Evolutionary conservation across 306 rosid genomes (phyloP).

Genomic region (Calophaca sinica): DNA sequence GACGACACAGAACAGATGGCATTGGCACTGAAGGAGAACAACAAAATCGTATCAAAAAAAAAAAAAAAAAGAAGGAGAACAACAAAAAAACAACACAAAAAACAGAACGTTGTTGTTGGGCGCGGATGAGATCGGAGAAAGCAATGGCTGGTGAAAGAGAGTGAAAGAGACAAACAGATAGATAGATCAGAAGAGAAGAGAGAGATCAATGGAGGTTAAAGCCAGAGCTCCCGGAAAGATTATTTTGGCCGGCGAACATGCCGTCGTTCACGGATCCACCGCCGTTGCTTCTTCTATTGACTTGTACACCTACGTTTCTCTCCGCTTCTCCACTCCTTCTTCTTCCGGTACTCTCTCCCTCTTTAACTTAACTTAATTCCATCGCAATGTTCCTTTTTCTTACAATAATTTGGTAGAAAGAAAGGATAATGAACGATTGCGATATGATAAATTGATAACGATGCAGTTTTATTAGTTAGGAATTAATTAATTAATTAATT

Average conservation of each 20-base stretch:
- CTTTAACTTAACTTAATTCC: background rate
- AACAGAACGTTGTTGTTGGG: background rate
- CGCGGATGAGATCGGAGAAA: too few species aligned
- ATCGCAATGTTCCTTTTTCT: background rate
- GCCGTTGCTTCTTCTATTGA: slow-evolving; percentile 91
- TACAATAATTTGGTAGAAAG: too few species aligned
- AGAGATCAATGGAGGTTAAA: slow-evolving; percentile 70
- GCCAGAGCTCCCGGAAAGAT: slow-evolving; percentile 95
- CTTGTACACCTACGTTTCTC: slow-evolving; percentile 73
- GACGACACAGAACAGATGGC: background rate
- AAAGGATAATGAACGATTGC: too few species aligned
- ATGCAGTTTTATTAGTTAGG: background rate
- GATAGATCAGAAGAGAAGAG: background rate
- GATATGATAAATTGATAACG: background rate
- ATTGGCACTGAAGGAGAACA: background rate
- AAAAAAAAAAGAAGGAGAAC: too few species aligned
- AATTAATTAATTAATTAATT: too few species aligned
- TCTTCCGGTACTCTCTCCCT: slow-evolving; percentile 58
- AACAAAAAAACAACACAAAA: background rate
- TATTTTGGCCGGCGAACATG: slow-evolving; percentile 90
- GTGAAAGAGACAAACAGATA: background rate
- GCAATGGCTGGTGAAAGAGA: too few species aligned
- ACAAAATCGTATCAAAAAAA: background rate
- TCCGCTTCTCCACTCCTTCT: slow-evolving; percentile 75
- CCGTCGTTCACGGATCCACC: slow-evolving; percentile 96